Evolutionary conservation across 495 filamentous ascomycete species (phyloP), one percentile per base, ranked within the genome.

Genomic region (Lentithecium fluviatile): DNA sequence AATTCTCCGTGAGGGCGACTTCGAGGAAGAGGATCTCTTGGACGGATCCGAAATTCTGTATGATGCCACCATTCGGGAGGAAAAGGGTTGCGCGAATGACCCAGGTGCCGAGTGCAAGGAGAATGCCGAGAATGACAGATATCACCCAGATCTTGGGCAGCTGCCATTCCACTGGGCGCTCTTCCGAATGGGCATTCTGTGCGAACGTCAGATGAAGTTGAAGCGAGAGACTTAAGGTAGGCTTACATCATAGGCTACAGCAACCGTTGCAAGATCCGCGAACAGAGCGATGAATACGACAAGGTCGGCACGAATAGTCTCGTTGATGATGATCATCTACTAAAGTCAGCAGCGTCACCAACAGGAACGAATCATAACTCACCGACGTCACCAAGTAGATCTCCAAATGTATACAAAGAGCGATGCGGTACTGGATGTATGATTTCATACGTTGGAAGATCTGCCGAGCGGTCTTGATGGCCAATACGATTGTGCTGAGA

Each of bases 381-480:
- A 43, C 40, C 48, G 85, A 86, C 61, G 85, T 86, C 63, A 88
- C 85, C n/a, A 89, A 77, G 79, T 88, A 89, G 70, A 89, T 82
- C 77, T 89, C 86, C 68, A 89, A 76, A 75, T 89, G 86, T 50
- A 89, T 77, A 75, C 86, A 89, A 58, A 89, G 82, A 56, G 86
- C 86, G 69, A 89, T 89, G 83, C 86, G 86, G 78, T 89, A 89
- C 73, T 89, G 85, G 62, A 89, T 88, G 71, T 89, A 89, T 36
- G 85, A 82, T 82, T 89, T 89, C 86, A 89, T 89, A 68, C 86
- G 86, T 78, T 89, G 86, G 84, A 89, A 89, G 70, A 89, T 89
- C 75, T 89, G 83, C 69, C 86, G 85, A 64, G 86, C 83, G 66
- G 86, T 85, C 80, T 89, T 89, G 78, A 89, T 89, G 62, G 86